These are phyloP conservation scores for Stropharia rugosoannulata DNA, from an alignment of 768 basidiomycete species.

Conservation along the genomic window DNA sequence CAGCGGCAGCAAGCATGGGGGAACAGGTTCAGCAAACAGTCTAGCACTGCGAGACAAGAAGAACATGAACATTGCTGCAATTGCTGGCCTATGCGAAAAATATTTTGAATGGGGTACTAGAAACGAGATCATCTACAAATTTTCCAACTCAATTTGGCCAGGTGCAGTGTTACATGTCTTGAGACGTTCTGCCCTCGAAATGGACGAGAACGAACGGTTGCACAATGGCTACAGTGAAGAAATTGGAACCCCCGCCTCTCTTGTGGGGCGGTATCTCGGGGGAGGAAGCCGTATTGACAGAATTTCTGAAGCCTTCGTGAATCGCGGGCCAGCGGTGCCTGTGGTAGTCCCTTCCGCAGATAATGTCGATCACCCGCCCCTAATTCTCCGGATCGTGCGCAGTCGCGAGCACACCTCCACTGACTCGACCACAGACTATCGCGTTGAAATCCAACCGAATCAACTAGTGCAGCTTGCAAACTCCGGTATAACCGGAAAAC, in stretches of 20 bases:
- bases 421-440: constrained; percentile 58
- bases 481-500: constrained; percentile 43
- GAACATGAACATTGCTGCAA: constrained; percentile 47
- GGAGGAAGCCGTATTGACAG: constrained; percentile 9
- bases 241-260: constrained; percentile 19
- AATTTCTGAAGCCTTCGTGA: constrained; percentile 25
- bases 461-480: constrained; percentile 50
- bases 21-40: constrained; percentile 31
- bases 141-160: constrained; percentile 65
- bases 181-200: constrained; percentile 46
- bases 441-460: constrained; percentile 54
- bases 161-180: constrained; percentile 57
- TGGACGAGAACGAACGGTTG: constrained; percentile 25
- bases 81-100: constrained; percentile 63
- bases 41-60: constrained; percentile 28
- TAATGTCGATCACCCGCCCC: constrained; percentile 31
- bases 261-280: constrained; percentile 21
- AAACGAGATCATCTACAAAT: constrained; percentile 60
- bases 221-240: constrained; percentile 3
- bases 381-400: constrained; percentile 40
- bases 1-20: constrained; percentile 1
- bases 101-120: constrained; percentile 72
- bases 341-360: constrained; percentile 19
- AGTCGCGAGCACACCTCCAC: constrained; percentile 57
- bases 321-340: constrained; percentile 18